These are phyloP conservation scores for Uronychia setigera DNA, from an alignment of 73 alveolate genomes.

Conservation along the genomic window DNA sequence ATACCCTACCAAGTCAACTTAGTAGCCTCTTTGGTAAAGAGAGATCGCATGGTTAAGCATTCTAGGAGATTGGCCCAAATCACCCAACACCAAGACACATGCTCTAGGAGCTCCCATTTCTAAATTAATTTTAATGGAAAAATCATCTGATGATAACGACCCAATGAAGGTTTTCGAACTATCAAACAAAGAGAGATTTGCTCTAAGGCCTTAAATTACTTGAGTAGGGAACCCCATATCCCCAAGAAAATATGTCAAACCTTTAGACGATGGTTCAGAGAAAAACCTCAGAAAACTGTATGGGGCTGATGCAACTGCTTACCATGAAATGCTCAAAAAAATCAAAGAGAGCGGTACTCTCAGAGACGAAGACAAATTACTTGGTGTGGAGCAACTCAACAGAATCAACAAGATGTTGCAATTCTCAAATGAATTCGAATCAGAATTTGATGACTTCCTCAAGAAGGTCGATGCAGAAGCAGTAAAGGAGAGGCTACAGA, in stretches of 20 bases:
- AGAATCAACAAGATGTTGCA: background rate
- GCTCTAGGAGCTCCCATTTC: no score
- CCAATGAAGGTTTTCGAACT: no score
- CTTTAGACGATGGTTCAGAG: background rate
- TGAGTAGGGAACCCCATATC: no score
- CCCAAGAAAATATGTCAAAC: no score
- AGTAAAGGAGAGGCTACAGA: background rate
- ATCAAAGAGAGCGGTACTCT: background rate
- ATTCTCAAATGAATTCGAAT: background rate
- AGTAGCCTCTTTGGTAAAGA: no score
- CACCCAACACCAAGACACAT: slow-evolving; percentile 96
- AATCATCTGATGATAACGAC: no score
- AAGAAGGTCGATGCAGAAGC: background rate
- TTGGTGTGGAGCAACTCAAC: background rate
- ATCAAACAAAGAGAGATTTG: no score
- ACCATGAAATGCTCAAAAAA: background rate
- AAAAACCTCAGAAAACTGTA: background rate
- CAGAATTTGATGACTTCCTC: background rate
- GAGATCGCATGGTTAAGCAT: slow-evolving; percentile 98
- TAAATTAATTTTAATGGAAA: no score
- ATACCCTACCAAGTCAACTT: no score
- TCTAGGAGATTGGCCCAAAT: slow-evolving; percentile 94
- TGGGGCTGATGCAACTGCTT: background rate
- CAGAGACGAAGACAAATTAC: background rate
- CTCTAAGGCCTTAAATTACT: no score